Base-by-base conservation (phyloP, 306 rosid genomes). In the Ammopiptanthus mongolicus region DNA sequence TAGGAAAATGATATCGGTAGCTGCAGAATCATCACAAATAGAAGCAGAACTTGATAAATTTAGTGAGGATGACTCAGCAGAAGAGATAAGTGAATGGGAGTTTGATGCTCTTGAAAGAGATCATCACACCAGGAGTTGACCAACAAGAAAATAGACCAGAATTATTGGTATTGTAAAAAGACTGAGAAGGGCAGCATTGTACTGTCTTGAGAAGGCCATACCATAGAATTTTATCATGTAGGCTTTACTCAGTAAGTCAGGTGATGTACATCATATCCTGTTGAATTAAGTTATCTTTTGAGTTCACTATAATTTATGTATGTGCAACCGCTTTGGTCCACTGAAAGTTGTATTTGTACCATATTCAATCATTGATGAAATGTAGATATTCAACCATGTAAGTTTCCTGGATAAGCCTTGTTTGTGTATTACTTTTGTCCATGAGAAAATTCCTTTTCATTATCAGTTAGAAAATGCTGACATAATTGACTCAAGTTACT, bases 31-130 rank as follows among this genome's bases (percentile, higher is more conserved):
- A 19, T 34, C 58, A 25, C 65, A 61, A 21, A 48, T 71, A 64
- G 77, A 63, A 55, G 58, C 82, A 52, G 88, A 82, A 60, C 63
- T 78, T 6, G 93, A 80, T 13, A 83, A 73, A 36, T 31, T 48
- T 12, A 83, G 84, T 14, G 87, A 75, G 12, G 73, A 83, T 14
- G 89, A 83, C 68, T 84, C 87, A 6, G 65, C 80, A 22, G 96
- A 87, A 11, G 94, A 91, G 78, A 85, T 91, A 59, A 61, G 81
- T 74, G 93, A 88, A 36, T 90, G 89, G 91, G 98, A 82, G 64
- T 86, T 87, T 78, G 93, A 90, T 86, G 94, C 85, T 67, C 41
- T 80, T 68, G 90, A 82, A 67, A 87, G 69, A 69, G 73, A 82
- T 73, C 78, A 75, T 21, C 53, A 47, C 46, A 4, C 6, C 63